Conservation (phyloP, 2,329 filamentous ascomycete species). For the Talaromyces sp. region DNA sequence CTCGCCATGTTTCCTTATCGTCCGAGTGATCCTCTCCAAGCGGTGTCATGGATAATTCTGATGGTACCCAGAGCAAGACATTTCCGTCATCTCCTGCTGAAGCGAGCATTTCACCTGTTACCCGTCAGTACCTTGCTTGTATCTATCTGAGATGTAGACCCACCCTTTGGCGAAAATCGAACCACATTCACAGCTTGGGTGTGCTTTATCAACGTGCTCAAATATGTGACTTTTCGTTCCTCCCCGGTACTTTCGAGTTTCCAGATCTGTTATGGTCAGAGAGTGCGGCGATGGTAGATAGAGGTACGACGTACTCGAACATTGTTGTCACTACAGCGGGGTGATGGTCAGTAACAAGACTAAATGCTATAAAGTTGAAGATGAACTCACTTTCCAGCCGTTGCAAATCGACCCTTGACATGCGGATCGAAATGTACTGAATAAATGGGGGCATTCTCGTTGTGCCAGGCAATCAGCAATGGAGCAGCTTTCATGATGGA, state of each 20-base stretch:
- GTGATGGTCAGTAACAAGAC: slow-evolving; percentile 19
- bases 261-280: slow-evolving; percentile 68
- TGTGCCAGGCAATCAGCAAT: slow-evolving; percentile 97
- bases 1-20: slow-evolving; percentile 94
- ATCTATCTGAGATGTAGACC: neutral
- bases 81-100: slow-evolving; percentile 97
- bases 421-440: slow-evolving; percentile 94
- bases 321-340: slow-evolving; percentile 68
- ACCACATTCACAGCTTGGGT: slow-evolving; percentile 98
- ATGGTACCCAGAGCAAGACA: slow-evolving; percentile 91
- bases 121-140: slow-evolving; percentile 24
- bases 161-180: slow-evolving; percentile 89
- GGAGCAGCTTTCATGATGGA: slow-evolving; percentile 86
- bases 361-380: neutral
- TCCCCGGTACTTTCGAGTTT: slow-evolving; percentile 80
- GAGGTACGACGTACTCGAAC: slow-evolving; percentile 63
- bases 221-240: slow-evolving; percentile 83
- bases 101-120: slow-evolving; percentile 79
- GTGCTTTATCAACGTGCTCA: slow-evolving; percentile 88
- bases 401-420: slow-evolving; percentile 87
- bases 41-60: slow-evolving; percentile 65
- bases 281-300: slow-evolving; percentile 18
- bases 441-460: slow-evolving; percentile 94
- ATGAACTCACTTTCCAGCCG: slow-evolving; percentile 66
- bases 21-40: slow-evolving; percentile 84